Conservation (phyloP, 345 rosid genomes). For the Euphorbia peplus region DNA sequence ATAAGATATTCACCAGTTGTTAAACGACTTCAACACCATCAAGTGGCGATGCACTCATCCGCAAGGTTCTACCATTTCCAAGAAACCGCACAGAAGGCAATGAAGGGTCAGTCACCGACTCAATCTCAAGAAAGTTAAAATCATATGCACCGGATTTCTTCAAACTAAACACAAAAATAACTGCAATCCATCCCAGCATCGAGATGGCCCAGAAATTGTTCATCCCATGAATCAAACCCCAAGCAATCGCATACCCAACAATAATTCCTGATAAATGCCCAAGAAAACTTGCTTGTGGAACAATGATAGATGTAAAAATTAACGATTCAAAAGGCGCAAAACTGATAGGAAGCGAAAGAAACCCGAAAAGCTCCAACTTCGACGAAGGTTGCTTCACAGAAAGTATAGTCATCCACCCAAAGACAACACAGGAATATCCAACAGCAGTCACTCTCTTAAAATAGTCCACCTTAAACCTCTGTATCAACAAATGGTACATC, state of each 20-base stretch:
- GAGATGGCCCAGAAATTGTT: slow-evolving; percentile 91
- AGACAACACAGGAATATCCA: slow-evolving; percentile 97
- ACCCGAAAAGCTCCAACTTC: slow-evolving; percentile 83
- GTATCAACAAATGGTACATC: slow-evolving; percentile 71
- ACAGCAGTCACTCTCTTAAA: slow-evolving; percentile 92
- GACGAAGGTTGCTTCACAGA: slow-evolving; percentile 94
- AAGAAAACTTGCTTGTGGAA: slow-evolving; percentile 95
- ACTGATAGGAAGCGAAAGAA: slow-evolving; percentile 91
- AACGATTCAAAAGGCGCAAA: slow-evolving; percentile 95
- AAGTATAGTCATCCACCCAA: slow-evolving; percentile 98
- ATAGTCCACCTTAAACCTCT: slow-evolving; percentile 72
- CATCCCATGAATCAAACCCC: slow-evolving; percentile 96
- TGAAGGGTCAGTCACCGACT: slow-evolving; percentile 79
- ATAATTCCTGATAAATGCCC: slow-evolving; percentile 93
- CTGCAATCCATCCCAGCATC: slow-evolving; percentile 73
- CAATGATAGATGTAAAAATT: slow-evolving; percentile 91
- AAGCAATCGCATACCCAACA: slow-evolving; percentile 89
- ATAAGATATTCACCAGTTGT: slow-evolving; percentile 7
- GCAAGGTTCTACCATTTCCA: slow-evolving; percentile 74
- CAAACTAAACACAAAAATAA: slow-evolving; percentile 77
- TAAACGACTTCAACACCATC: slow-evolving; percentile 65
- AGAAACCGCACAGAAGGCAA: slow-evolving; percentile 79
- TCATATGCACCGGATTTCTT: slow-evolving; percentile 85
- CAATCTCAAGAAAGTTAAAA: slow-evolving; percentile 76
- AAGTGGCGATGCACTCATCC: slow-evolving; percentile 62